These are phyloP conservation scores for Tribonema minus DNA, from an alignment of 108 stramenopile species.

Conservation along the genomic window DNA sequence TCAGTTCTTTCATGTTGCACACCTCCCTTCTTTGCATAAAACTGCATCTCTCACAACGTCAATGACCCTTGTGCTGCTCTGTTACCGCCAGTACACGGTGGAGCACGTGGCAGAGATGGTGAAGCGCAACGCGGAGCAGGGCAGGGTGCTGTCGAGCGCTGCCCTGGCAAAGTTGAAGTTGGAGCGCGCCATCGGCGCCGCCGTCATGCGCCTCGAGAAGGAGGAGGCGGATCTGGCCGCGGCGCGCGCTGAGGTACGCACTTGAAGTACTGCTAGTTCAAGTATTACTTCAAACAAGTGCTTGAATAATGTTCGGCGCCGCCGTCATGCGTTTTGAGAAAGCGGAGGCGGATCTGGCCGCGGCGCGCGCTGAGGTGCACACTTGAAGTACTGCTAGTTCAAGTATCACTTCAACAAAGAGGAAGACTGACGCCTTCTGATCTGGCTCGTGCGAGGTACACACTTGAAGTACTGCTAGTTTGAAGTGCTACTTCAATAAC, in stretches of 20 bases:
- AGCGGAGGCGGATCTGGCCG: constrained; percentile 19
- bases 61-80: too few species aligned
- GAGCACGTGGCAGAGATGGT: constrained; percentile 23
- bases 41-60: too few species aligned
- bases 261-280: too few species aligned
- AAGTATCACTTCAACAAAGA: too few species aligned
- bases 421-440: constrained; percentile 17
- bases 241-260: too few species aligned
- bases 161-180: constrained; percentile 13
- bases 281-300: too few species aligned
- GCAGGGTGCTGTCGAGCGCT: constrained; percentile 7
- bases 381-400: too few species aligned
- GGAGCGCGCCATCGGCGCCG: constrained; percentile 7
- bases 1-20: not conserved
- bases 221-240: constrained; percentile 22
- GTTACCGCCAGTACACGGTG: constrained; percentile 7
- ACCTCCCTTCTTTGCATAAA: not conserved
- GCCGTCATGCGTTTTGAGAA: constrained; percentile 1
- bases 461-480: too few species aligned
- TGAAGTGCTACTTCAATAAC: too few species aligned
- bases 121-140: not conserved
- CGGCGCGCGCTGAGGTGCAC: too few species aligned
- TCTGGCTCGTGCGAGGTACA: constrained; percentile 3
- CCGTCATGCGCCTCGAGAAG: not conserved
- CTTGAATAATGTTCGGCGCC: constrained; percentile 21